phyloP scores from a whole-genome alignment of 495 filamentous ascomycete species.

The Talaromyces nanjingensis region DNA sequence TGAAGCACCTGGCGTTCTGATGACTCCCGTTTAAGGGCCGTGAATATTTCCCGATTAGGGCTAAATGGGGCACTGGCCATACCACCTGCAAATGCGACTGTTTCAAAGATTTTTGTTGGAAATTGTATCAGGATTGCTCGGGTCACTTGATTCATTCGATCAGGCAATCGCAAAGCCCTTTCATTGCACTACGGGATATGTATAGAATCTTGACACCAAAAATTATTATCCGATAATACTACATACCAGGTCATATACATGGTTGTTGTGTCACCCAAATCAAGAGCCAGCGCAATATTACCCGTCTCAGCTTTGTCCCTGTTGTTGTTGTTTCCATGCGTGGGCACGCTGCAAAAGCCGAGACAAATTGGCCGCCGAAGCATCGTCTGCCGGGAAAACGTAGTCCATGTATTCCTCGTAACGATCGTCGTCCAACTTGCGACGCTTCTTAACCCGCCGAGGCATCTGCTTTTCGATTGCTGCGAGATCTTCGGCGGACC shows the following conservation, averaged over 20 bases:
- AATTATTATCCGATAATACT: neutral
- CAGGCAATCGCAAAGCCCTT: neutral
- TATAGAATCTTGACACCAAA: neutral
- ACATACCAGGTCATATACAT: neutral
- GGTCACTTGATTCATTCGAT: neutral
- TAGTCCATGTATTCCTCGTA: constrained; percentile 99
- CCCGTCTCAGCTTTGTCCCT: constrained; percentile 8
- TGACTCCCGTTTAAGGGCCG: neutral
- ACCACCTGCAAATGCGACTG: neutral
- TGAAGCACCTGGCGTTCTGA: neutral
- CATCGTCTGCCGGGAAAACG: constrained; percentile 93
- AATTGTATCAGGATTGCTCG: neutral
- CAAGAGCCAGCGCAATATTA: neutral
- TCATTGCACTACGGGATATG: neutral
- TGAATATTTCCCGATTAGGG: neutral
- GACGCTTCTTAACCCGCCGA: constrained; percentile 83
- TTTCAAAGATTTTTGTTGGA: neutral
- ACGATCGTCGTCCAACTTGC: constrained; percentile 87
- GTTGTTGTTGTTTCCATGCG: constrained; percentile 73
- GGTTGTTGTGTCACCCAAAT: neutral
- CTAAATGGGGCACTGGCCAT: neutral
- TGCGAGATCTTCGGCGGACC: constrained; percentile 67
- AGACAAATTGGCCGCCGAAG: constrained; percentile 74
- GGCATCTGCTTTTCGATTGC: constrained; percentile 92
- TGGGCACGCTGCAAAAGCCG: constrained; percentile 79